Conservation (phyloP, 805 yeast species). For the Isabelozyma heimii region DNA sequence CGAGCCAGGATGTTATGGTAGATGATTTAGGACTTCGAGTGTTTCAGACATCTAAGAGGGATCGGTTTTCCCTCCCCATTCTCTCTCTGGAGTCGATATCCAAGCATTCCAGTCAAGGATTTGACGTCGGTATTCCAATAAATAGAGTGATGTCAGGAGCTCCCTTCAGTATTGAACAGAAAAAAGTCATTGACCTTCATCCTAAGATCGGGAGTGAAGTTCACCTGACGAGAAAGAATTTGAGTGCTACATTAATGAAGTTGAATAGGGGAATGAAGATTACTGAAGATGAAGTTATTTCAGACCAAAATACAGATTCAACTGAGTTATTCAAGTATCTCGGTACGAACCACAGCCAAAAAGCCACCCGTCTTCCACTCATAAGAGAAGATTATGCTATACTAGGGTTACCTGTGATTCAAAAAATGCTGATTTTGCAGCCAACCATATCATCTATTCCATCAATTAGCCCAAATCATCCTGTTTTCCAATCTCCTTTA, state of each 20-base stretch:
- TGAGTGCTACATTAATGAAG: conserved; percentile 3
- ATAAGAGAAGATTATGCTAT: conserved; percentile 17
- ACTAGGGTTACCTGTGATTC: conserved; percentile 20
- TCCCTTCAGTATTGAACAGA: conserved; percentile 31
- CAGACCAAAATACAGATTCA: conserved; percentile 1
- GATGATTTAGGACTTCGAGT: conserved; percentile 13
- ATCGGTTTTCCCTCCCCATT: neutral
- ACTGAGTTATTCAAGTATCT: conserved; percentile 3
- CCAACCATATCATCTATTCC: conserved; percentile 21
- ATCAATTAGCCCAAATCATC: conserved; percentile 25
- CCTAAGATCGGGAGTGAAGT: neutral
- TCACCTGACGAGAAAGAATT: neutral
- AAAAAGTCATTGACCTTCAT: conserved; percentile 23
- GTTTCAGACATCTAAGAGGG: conserved; percentile 12
- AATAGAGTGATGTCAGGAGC: conserved; percentile 8
- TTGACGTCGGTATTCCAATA: conserved; percentile 3
- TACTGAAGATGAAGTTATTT: conserved; percentile 13
- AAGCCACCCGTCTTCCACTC: conserved; percentile 22
- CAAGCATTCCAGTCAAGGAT: conserved; percentile 3
- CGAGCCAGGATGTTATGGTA: neutral
- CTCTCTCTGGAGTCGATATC: neutral
- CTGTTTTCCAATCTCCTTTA: conserved; percentile 27
- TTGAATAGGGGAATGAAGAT: conserved; percentile 1
- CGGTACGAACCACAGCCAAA: neutral
- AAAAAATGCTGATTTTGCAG: conserved; percentile 11